Conservation (phyloP, 805 yeast genomes). For the Jamesozyma piceae region DNA sequence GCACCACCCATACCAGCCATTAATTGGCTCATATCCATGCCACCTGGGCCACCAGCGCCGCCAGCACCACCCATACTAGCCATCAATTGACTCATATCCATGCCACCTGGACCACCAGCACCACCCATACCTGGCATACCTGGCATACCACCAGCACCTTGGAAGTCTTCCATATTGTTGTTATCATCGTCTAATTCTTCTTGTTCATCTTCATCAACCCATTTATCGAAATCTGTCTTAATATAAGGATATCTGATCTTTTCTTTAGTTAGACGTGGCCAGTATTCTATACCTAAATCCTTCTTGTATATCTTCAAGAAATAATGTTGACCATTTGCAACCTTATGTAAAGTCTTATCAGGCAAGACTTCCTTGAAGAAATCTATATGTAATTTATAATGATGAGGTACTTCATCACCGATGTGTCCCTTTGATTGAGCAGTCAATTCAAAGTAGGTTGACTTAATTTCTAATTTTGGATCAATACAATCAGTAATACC, state of each 20-base stretch:
- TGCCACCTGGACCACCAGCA: conserved; percentile 30
- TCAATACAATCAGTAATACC: conserved; percentile 59
- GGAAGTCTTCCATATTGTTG: conserved; percentile 32
- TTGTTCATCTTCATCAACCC: conserved; percentile 99
- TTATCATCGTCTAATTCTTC: conserved; percentile 40
- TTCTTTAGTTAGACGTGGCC: conserved; percentile 93
- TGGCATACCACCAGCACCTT: conserved; percentile 30
- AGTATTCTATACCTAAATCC: conserved; percentile 61
- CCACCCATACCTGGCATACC: conserved; percentile 14
- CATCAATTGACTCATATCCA: conserved; percentile 18
- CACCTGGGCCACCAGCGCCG: conserved; percentile 30
- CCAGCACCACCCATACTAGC: conserved; percentile 29
- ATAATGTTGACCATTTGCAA: conserved; percentile 45
- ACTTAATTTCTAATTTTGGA: conserved; percentile 52
- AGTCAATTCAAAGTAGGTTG: conserved; percentile 42
- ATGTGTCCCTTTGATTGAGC: conserved; percentile 37
- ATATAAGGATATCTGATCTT: conserved; percentile 70
- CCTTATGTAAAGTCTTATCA: conserved; percentile 45
- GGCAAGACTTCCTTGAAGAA: conserved; percentile 69
- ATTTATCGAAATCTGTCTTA: conserved; percentile 91
- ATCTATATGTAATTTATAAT: conserved; percentile 60
- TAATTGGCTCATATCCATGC: conserved; percentile 14
- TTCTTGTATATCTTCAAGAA: conserved; percentile 62
- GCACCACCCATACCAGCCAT: conserved; percentile 21
- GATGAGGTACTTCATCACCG: conserved; percentile 33